Percentiles rank a stretch among this genome's conserved stretches.
Conservation (phyloP, 768 basidiomycete species). For the Mycena maculata region DNA sequence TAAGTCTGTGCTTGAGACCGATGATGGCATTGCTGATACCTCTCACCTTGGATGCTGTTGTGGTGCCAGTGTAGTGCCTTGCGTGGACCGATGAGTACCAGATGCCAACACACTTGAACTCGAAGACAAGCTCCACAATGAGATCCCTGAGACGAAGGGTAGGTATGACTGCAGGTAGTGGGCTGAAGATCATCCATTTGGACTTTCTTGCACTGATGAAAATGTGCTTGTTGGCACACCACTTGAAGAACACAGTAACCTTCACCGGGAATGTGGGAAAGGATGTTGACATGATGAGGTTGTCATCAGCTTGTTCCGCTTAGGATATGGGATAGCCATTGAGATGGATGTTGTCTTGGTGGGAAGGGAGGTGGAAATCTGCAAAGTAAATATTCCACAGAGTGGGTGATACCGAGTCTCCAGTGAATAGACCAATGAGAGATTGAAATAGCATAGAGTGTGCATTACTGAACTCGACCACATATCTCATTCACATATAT, state of each 20-base stretch:
- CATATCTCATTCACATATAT: neutral
- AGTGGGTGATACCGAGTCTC: no score
- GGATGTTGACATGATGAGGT: conserved; percentile 33
- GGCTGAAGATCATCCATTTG: conserved; percentile 2
- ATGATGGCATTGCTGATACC: conserved; percentile 29
- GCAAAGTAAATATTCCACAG: no score
- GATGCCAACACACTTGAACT: no score
- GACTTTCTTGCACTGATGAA: conserved; percentile 36
- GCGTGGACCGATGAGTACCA: no score
- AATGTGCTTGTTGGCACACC: conserved; percentile 39
- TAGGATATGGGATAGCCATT: conserved; percentile 20
- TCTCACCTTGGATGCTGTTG: conserved; percentile 33
- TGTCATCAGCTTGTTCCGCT: no score
- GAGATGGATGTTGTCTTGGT: conserved; percentile 31
- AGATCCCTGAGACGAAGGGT: no score
- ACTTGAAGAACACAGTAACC: conserved; percentile 28
- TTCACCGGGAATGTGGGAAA: conserved; percentile 29
- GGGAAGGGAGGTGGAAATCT: conserved; percentile 6
- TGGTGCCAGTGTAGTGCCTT: conserved; percentile 10
- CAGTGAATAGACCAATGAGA: no score
- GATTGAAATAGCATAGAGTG: conserved; percentile 38
- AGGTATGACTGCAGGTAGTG: conserved; percentile 3
- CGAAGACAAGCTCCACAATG: no score
- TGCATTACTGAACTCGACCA: conserved; percentile 9
- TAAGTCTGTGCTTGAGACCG: conserved; percentile 30